Percentiles rank a stretch among this genome's conserved stretches.
These are phyloP conservation scores for Mycena epipterygia DNA, from an alignment of 768 basidiomycete species.

Conservation along the genomic window DNA sequence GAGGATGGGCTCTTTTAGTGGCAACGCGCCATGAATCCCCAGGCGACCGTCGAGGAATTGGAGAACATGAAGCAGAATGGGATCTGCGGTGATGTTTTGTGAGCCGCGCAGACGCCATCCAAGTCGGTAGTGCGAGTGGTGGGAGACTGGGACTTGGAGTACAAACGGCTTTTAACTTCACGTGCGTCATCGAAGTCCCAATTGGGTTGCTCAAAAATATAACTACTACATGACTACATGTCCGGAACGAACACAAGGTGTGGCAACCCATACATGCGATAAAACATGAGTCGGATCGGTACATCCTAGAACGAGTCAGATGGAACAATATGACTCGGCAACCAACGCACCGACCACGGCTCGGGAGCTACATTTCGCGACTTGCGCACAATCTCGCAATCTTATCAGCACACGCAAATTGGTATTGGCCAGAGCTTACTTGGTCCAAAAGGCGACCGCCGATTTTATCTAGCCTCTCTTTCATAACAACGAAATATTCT, in stretches of 20 bases:
- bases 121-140: not conserved
- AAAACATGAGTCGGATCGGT: slow-evolving; percentile 27
- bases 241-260: slow-evolving; percentile 28
- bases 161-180: too few relatives aligned
- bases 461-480: slow-evolving; percentile 44
- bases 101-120: slow-evolving; percentile 51
- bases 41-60: slow-evolving; percentile 50
- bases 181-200: not conserved
- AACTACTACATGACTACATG: too few relatives aligned
- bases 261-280: slow-evolving; percentile 20
- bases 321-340: not conserved
- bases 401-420: not conserved
- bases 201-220: too few relatives aligned
- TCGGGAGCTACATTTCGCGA: slow-evolving; percentile 7
- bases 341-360: slow-evolving; percentile 1
- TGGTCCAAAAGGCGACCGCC: slow-evolving; percentile 45
- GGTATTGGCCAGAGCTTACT: slow-evolving; percentile 34
- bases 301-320: slow-evolving; percentile 7
- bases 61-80: slow-evolving; percentile 62
- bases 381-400: slow-evolving; percentile 12
- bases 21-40: slow-evolving; percentile 56
- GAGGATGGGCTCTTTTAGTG: slow-evolving; percentile 63
- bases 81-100: slow-evolving; percentile 64
- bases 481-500: slow-evolving; percentile 47
- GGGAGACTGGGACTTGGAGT: not conserved